Percentiles rank a stretch among this genome's conserved stretches.
These are phyloP conservation scores for Suillus paluster DNA, from an alignment of 768 basidiomycete species.

Conservation along the genomic window DNA sequence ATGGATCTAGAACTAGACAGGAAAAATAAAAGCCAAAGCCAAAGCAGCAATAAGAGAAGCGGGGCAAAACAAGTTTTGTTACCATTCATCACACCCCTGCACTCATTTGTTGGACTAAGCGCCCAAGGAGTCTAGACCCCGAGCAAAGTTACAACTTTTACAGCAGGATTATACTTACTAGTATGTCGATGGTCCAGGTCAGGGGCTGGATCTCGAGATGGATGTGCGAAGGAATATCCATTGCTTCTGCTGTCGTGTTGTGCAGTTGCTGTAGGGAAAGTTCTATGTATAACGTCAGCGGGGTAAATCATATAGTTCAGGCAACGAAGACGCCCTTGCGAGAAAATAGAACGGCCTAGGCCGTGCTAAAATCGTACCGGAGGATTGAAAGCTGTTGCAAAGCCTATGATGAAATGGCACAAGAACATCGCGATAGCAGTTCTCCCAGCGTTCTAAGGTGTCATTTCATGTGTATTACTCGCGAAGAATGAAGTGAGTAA, in stretches of 20 bases:
- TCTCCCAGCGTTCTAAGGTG: neutral
- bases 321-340: too few species aligned
- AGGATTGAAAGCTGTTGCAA: too few species aligned
- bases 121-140: neutral
- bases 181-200: neutral
- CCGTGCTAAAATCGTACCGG: neutral
- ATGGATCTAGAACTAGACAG: neutral
- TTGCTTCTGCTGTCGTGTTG: too few species aligned
- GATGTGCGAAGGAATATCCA: too few species aligned
- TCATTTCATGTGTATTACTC: neutral
- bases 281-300: neutral
- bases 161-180: too few species aligned
- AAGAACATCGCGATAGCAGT: neutral
- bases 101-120: neutral
- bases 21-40: too few species aligned
- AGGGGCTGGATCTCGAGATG: neutral
- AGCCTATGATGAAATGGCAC: too few species aligned
- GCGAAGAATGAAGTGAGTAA: neutral
- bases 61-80: neutral
- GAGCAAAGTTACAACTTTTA: too few species aligned
- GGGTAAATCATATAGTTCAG: neutral
- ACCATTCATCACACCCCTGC: neutral
- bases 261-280: neutral
- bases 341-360: neutral
- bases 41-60: neutral